Conservation (phyloP, 805 yeast species). For the Hanseniaspora occidentalis region DNA sequence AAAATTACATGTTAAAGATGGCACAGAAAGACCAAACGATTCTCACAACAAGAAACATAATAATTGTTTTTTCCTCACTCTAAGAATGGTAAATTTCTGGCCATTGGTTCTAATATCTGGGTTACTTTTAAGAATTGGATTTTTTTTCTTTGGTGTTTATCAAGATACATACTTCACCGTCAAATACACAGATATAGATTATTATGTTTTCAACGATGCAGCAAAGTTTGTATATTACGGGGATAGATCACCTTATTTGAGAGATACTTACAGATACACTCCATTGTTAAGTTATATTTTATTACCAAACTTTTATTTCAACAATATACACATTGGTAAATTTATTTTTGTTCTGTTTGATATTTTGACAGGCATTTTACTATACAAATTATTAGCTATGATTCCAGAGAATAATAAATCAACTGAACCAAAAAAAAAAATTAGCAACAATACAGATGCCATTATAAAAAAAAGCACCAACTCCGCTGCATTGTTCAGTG, state of each 20-base stretch:
- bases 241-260: conserved; percentile 51
- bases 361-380: conserved; percentile 61
- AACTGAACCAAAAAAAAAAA: no score
- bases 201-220: conserved; percentile 89
- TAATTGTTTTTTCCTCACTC: no score
- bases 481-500: conserved; percentile 15
- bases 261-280: conserved; percentile 90
- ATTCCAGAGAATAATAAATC: no score
- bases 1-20: neutral
- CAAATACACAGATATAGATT: conserved; percentile 89
- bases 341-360: conserved; percentile 66
- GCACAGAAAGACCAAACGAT: neutral
- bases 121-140: conserved; percentile 37
- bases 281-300: conserved; percentile 81
- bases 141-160: conserved; percentile 68
- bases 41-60: neutral
- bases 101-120: conserved; percentile 9
- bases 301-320: conserved; percentile 43
- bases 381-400: conserved; percentile 18
- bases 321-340: conserved; percentile 66
- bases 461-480: conserved; percentile 1
- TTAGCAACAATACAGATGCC: neutral
- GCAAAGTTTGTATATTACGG: conserved; percentile 48
- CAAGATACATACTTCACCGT: conserved; percentile 75
- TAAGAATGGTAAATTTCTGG: neutral